Evolutionary conservation across 2,329 filamentous ascomycete species (phyloP).

Genomic region (Cercospora janseana): DNA sequence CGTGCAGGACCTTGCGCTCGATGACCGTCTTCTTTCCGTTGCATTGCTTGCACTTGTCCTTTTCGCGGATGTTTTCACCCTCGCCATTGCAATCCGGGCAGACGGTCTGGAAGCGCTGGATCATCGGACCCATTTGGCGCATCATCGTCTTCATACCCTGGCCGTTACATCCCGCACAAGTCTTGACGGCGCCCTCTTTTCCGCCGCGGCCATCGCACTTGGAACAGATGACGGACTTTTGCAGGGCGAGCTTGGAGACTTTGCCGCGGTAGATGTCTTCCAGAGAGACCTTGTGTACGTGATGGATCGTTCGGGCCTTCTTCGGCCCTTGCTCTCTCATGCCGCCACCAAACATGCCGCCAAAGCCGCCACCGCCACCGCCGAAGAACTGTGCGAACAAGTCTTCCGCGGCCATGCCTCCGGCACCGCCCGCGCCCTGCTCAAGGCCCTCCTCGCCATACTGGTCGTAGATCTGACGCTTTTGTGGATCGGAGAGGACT

Average conservation of each 20-base stretch:
- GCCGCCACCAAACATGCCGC: constrained; percentile 71
- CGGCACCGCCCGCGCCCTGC: constrained; percentile 67
- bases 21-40: constrained; percentile 96
- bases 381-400: constrained; percentile 97
- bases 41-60: constrained; percentile 96
- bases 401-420: constrained; percentile 91
- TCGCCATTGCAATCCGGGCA: constrained; percentile 98
- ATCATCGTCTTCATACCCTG: constrained; percentile 99
- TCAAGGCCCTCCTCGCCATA: constrained; percentile 97
- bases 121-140: constrained; percentile 99
- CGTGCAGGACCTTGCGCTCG: constrained; percentile 96
- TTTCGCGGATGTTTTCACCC: constrained; percentile 93
- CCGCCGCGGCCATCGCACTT: constrained; percentile 92
- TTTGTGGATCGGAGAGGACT: constrained; percentile 85
- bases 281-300: constrained; percentile 96
- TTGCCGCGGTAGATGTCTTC: constrained; percentile 99
- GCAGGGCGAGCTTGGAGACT: constrained; percentile 92
- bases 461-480: constrained; percentile 90
- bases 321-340: constrained; percentile 78
- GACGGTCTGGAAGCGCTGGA: constrained; percentile 98
- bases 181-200: constrained; percentile 96
- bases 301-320: constrained; percentile 93
- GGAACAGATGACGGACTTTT: constrained; percentile 95
- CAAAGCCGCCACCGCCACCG: constrained; percentile 63
- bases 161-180: constrained; percentile 86